These are phyloP conservation scores for Mortierella antarctica DNA, from an alignment of 192 early-diverging fungal species.

Conservation along the genomic window DNA sequence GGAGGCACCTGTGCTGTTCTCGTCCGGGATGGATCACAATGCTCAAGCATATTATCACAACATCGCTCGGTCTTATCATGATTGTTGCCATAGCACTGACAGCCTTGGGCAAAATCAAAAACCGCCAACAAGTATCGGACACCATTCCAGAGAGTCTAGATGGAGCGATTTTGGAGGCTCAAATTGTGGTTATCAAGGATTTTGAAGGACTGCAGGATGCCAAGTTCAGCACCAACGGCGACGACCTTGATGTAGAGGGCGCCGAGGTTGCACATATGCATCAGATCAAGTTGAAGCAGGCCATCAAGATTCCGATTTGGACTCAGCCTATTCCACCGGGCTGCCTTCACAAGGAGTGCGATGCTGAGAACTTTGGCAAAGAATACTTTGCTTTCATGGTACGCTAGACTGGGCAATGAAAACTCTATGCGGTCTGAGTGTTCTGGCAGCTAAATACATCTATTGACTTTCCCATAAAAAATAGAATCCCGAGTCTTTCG, in stretches of 20 bases:
- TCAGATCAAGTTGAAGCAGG: not conserved
- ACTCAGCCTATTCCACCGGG: not conserved
- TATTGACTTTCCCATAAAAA: not conserved
- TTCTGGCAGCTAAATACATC: too few relatives aligned
- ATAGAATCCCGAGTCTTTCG: slow-evolving; percentile 31
- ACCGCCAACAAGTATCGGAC: slow-evolving; percentile 23
- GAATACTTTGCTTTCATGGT: slow-evolving; percentile 47
- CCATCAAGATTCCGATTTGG: slow-evolving; percentile 31
- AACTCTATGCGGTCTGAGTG: not conserved
- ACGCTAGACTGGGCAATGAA: not conserved
- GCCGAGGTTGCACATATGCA: not conserved
- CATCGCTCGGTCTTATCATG: slow-evolving; percentile 14
- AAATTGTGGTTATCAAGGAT: slow-evolving; percentile 34
- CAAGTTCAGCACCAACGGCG: not conserved
- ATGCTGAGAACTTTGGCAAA: slow-evolving; percentile 9
- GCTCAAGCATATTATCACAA: slow-evolving; percentile 6
- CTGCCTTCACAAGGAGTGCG: slow-evolving; percentile 24
- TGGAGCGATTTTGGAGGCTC: slow-evolving; percentile 22
- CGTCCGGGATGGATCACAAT: slow-evolving; percentile 6
- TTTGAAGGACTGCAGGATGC: not conserved
- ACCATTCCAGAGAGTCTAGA: slow-evolving; percentile 20
- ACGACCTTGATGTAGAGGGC: not conserved
- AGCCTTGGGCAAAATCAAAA: slow-evolving; percentile 18
- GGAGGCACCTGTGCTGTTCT: slow-evolving; percentile 11
- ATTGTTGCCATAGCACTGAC: slow-evolving; percentile 39